Evolutionary conservation across 169 alveolate species (phyloP).

Genomic region (Cryptosporidium felis): DNA sequence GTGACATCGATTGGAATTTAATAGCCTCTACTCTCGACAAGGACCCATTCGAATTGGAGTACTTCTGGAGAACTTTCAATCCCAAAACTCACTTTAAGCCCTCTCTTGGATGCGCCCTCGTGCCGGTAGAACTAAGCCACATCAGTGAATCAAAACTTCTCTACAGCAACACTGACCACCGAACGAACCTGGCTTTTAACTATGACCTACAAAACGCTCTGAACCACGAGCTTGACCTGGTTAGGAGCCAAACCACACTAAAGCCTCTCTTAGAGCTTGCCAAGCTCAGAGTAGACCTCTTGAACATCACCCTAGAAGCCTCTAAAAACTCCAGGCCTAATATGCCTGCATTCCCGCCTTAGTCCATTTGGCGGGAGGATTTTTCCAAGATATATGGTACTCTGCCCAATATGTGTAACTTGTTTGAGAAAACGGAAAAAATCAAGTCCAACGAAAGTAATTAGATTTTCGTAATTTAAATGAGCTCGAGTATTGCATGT

Average conservation of each 20-base stretch:
- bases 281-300: neutral
- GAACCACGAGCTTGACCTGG: neutral
- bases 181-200: neutral
- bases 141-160: constrained; percentile 5
- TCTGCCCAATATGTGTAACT: too few species aligned
- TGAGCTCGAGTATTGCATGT: constrained; percentile 31
- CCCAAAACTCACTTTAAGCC: constrained; percentile 46
- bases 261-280: constrained; percentile 1
- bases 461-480: too few species aligned
- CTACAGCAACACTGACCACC: neutral
- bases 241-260: neutral
- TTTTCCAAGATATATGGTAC: too few species aligned
- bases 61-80: constrained; percentile 37
- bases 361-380: too few species aligned
- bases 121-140: constrained; percentile 20
- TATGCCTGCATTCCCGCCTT: constrained; percentile 23
- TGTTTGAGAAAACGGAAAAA: too few species aligned
- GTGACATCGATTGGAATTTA: constrained; percentile 27
- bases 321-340: neutral
- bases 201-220: constrained; percentile 12
- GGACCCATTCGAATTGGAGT: constrained; percentile 53
- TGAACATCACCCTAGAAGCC: neutral
- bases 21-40: constrained; percentile 36
- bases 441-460: too few species aligned
- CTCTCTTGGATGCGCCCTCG: constrained; percentile 38